Conservation (phyloP, 768 basidiomycete species). For the Rhodotorula toruloides region DNA sequence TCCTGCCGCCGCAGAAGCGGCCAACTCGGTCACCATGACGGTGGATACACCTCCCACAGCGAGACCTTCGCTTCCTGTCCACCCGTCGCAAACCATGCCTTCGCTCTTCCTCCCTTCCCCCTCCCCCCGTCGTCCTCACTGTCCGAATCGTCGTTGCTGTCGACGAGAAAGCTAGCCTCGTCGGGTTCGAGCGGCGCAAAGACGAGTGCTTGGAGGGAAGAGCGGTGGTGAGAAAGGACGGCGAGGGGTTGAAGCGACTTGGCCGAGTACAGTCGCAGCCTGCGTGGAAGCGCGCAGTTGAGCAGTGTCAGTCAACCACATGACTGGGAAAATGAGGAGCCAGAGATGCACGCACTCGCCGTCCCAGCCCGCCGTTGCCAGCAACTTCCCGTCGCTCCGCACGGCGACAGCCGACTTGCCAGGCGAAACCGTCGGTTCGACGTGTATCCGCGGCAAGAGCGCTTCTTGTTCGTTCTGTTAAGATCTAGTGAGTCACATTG, state of each 20-base stretch:
- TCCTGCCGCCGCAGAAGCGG: too few species aligned
- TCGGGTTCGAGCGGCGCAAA: constrained; percentile 54
- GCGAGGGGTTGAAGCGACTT: constrained; percentile 76
- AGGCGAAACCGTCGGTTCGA: constrained; percentile 4
- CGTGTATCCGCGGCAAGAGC: neutral
- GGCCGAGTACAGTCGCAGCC: constrained; percentile 75
- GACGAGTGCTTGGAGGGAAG: constrained; percentile 64
- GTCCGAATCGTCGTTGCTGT: neutral
- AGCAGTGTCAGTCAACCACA: neutral
- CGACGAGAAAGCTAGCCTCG: neutral
- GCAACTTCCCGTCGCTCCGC: constrained; percentile 66
- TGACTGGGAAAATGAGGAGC: neutral
- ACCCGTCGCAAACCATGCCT: constrained; percentile 62
- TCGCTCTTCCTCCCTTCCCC: constrained; percentile 40
- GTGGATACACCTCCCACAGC: constrained; percentile 59
- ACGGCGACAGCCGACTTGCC: constrained; percentile 59
- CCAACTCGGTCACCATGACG: too few species aligned
- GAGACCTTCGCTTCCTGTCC: constrained; percentile 66
- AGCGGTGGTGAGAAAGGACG: constrained; percentile 74
- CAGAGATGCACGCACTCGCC: constrained; percentile 61
- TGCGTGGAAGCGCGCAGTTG: constrained; percentile 44
- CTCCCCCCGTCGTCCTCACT: constrained; percentile 56
- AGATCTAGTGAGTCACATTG: neutral
- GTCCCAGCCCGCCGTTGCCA: constrained; percentile 91
- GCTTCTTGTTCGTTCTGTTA: constrained; percentile 19